Percentiles rank a stretch among this genome's conserved stretches.
Evolutionary conservation across 1,284 basidiomycete species (phyloP).

Genomic region (Hemileia vastatrix): DNA sequence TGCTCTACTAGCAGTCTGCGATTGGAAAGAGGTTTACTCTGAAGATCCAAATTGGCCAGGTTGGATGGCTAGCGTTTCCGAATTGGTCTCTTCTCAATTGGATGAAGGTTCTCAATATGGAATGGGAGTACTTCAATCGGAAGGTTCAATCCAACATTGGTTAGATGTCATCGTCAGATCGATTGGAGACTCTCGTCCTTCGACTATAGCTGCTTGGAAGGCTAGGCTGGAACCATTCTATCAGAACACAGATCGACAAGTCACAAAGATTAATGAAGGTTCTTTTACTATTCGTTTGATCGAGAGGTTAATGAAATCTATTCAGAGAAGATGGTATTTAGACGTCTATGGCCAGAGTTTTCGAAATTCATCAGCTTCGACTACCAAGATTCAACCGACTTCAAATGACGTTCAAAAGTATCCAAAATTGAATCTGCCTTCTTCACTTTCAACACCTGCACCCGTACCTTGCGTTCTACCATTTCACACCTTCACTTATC

Average conservation of each 20-base stretch:
- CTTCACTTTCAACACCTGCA: conserved; percentile 47
- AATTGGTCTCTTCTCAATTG: conserved; percentile 51
- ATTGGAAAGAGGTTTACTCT: conserved; percentile 54
- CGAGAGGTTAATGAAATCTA: conserved; percentile 50
- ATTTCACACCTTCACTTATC: conserved; percentile 56
- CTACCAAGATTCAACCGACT: too few species aligned
- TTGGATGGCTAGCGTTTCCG: conserved; percentile 50
- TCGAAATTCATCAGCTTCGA: conserved; percentile 6
- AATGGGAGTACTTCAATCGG: conserved; percentile 45
- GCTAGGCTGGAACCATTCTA: conserved; percentile 47
- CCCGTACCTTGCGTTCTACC: conserved; percentile 55
- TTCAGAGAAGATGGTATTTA: conserved; percentile 53
- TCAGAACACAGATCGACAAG: conserved; percentile 36
- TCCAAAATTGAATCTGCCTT: conserved; percentile 43
- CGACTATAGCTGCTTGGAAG: conserved; percentile 45
- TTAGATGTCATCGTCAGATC: conserved; percentile 46
- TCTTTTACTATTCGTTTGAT: conserved; percentile 53
- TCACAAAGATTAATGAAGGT: conserved; percentile 48
- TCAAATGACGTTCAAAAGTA: conserved; percentile 39
- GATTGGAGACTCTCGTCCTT: conserved; percentile 35
- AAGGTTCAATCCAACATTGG: conserved; percentile 48
- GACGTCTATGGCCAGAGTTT: conserved; percentile 45
- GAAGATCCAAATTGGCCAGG: too few species aligned
- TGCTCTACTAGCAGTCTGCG: conserved; percentile 52
- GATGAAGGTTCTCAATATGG: conserved; percentile 47